Evolutionary conservation across 2,329 filamentous ascomycete species (phyloP).

Genomic region (Bisporella sp.): DNA sequence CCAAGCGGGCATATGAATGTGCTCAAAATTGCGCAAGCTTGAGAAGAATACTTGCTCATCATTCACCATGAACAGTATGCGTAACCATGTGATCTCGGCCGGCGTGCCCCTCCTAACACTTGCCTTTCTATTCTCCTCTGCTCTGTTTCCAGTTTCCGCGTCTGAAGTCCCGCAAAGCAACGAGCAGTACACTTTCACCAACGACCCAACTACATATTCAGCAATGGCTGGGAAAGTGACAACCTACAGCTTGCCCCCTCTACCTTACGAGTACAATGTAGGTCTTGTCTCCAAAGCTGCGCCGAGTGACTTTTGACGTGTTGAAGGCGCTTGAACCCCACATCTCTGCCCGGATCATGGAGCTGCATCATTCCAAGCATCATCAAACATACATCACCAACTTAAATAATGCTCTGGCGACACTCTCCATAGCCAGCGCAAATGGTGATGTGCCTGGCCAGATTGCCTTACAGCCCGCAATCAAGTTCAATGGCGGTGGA

Average conservation of each 20-base stretch:
- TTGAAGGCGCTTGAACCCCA: constrained; percentile 60
- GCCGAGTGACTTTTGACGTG: constrained; percentile 2
- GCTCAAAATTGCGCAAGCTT: too few species aligned
- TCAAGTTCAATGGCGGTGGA: constrained; percentile 86
- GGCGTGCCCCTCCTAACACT: too few species aligned
- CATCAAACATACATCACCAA: constrained; percentile 74
- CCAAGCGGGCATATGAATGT: too few species aligned
- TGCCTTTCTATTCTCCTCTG: too few species aligned
- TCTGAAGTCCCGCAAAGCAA: too few species aligned
- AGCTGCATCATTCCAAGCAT: constrained; percentile 73
- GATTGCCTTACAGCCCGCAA: constrained; percentile 59
- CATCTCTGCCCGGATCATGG: constrained; percentile 75
- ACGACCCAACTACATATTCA: too few species aligned
- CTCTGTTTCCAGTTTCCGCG: too few species aligned
- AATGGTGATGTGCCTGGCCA: constrained; percentile 55
- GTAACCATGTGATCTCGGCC: too few species aligned
- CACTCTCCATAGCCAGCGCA: constrained; percentile 48
- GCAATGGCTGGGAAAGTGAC: background rate
- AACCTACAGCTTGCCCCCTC: constrained; percentile 52
- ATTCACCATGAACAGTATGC: too few species aligned
- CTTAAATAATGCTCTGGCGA: constrained; percentile 59
- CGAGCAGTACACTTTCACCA: too few species aligned
- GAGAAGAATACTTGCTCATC: too few species aligned
- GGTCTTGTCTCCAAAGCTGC: constrained; percentile 26
- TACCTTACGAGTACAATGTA: constrained; percentile 67